Evolutionary conservation across 306 rosid genomes (phyloP).

Genomic region (Castanospermum australe): DNA sequence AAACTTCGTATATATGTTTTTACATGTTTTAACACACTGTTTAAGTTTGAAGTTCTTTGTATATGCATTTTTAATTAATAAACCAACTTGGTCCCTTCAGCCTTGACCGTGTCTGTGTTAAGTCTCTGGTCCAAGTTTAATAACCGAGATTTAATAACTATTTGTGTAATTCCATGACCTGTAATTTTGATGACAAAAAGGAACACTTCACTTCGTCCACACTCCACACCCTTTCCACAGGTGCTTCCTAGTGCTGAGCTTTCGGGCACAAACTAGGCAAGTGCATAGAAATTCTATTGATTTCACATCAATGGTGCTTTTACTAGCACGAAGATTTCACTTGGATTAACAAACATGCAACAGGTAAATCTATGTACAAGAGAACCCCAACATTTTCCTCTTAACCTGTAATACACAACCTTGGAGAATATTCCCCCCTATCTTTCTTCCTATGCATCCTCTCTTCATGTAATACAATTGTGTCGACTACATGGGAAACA

Average conservation of each 20-base stretch:
- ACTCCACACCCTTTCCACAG: neutral
- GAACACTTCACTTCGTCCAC: neutral
- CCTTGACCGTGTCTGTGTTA: too few relatives aligned
- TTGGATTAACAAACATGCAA: slow-evolving; percentile 30
- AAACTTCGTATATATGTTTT: too few relatives aligned
- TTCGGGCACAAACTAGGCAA: neutral
- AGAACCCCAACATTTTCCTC: slow-evolving; percentile 31
- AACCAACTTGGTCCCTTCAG: too few relatives aligned
- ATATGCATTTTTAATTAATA: too few relatives aligned
- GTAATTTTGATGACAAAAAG: neutral
- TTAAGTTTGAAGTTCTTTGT: too few relatives aligned
- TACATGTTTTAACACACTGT: too few relatives aligned
- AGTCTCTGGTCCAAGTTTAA: too few relatives aligned
- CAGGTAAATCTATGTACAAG: slow-evolving; percentile 31
- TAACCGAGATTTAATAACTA: too few relatives aligned
- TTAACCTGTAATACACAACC: slow-evolving; percentile 32
- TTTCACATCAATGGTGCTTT: slow-evolving; percentile 22
- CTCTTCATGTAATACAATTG: slow-evolving; percentile 56
- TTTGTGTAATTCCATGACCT: too few relatives aligned
- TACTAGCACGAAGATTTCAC: slow-evolving; percentile 30
- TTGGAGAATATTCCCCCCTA: slow-evolving; percentile 29
- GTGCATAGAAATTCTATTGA: neutral
- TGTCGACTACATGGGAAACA: slow-evolving; percentile 37
- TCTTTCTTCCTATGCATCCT: slow-evolving; percentile 31
- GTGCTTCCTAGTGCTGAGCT: neutral